Evolutionary conservation across 805 yeast species (phyloP), one percentile per base, ranked within the genome.

Genomic region (Spathaspora arborariae): DNA sequence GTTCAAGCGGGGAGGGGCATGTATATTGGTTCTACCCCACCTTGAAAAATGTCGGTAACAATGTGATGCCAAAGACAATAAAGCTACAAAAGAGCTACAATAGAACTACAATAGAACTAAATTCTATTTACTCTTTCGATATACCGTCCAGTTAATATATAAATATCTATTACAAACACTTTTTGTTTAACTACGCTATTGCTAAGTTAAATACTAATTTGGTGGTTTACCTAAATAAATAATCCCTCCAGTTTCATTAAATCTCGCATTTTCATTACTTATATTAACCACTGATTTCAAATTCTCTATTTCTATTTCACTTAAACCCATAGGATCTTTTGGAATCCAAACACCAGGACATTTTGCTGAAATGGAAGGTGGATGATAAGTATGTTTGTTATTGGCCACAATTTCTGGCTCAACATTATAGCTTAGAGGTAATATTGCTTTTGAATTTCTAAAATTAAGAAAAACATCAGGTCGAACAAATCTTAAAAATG

Each of bases 281-380:
- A 87, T 81, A 15, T 77, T 74, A 41, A 89, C 78, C 6, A 81
- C 71, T 1, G 73, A 76, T 18, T 69, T 62, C 44, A 88, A 74
- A 37, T 79, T 70, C 35, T 75, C 76, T 19, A 86, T 82, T 56
- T 84, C 81, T 11, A 58, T 60, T 1, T 72, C 66, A 1, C 96
- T 85, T 55, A 88, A 77, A 1, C 98, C 98, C 78, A 81, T 80
- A 8, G 88, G 84, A 63, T 92, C 99, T 48, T 72, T 71, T n/a
- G 97, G 95, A 57, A 92, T 80, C 99, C 99, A 92, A 18, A 92
- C 68, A n/a, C 74, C 72, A 1, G 96, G 96, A 55, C 87, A 78
- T 39, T 72, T 63, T 0, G 84, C 84, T 21, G 80, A 69, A 15
- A 84, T 82, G 5, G 84, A 87, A 2, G 97, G 97, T 58, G 76